phyloP scores from a whole-genome alignment of 495 filamentous ascomycete genomes.

The Trichoderma parareesei region DNA sequence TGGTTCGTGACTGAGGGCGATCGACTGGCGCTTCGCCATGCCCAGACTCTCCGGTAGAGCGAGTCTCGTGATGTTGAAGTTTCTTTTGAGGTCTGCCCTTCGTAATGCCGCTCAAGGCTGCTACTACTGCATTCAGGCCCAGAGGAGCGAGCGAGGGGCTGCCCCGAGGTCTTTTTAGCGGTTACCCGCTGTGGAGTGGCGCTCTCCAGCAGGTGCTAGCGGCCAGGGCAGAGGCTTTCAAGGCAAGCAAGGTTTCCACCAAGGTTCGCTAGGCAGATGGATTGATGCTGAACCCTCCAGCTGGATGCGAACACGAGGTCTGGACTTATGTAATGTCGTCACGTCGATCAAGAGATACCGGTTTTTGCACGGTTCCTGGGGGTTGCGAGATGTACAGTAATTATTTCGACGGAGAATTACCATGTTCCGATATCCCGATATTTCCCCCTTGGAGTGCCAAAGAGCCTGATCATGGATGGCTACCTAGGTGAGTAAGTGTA shows the following conservation, averaged over 20 bases:
- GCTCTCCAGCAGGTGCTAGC: not conserved
- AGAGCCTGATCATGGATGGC: too few species aligned
- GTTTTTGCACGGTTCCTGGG: too few species aligned
- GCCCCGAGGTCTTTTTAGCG: not conserved
- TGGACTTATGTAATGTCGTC: not conserved
- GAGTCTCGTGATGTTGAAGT: slow-evolving; percentile 5
- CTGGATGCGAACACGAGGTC: not conserved
- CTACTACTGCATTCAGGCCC: not conserved
- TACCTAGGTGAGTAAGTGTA: too few species aligned
- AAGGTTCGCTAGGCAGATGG: not conserved
- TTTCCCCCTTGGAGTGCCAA: not conserved
- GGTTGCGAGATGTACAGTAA: too few species aligned
- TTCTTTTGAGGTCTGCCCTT: not conserved
- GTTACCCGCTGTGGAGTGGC: not conserved
- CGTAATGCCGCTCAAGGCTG: not conserved
- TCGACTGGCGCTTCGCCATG: not conserved
- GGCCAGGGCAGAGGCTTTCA: not conserved
- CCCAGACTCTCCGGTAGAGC: not conserved
- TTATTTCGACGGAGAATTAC: not conserved
- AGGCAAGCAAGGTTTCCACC: not conserved
- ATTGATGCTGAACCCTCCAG: not conserved
- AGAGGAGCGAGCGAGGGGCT: not conserved
- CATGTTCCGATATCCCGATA: not conserved
- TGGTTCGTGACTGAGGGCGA: not conserved
- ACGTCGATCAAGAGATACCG: too few species aligned